phyloP scores from a whole-genome alignment of 768 basidiomycete genomes.

The Cantharellus cinnabarinus region DNA sequence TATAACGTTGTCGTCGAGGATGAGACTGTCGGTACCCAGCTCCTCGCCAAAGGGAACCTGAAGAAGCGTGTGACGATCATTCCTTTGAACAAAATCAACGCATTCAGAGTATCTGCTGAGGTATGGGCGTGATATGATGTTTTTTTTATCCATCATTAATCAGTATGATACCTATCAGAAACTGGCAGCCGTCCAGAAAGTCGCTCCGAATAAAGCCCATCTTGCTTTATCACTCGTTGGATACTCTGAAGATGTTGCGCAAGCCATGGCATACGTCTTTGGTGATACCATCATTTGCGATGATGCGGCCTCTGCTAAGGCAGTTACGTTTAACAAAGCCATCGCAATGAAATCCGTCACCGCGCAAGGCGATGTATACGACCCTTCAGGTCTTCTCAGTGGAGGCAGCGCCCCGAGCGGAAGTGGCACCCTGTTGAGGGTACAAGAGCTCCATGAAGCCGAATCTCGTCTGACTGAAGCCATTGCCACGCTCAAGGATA shows the following conservation, averaged over 20 bases:
- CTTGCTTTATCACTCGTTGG: slow-evolving; percentile 78
- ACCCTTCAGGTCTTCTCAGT: slow-evolving; percentile 82
- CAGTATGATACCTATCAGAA: slow-evolving; percentile 29
- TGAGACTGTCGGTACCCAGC: slow-evolving; percentile 68
- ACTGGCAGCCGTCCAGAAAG: slow-evolving; percentile 44
- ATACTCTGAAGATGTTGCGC: slow-evolving; percentile 58
- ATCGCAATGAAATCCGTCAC: slow-evolving; percentile 70
- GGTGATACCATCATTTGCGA: slow-evolving; percentile 82
- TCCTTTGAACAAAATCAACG: slow-evolving; percentile 78
- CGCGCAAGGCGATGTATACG: slow-evolving; percentile 86
- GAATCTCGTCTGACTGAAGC: slow-evolving; percentile 39
- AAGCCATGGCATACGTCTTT: slow-evolving; percentile 87
- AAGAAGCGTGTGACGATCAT: slow-evolving; percentile 85
- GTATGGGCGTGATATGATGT: slow-evolving; percentile 14
- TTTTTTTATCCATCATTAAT: neutral
- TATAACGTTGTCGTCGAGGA: slow-evolving; percentile 90
- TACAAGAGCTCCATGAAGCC: slow-evolving; percentile 58
- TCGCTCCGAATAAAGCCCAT: slow-evolving; percentile 65
- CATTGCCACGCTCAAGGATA: slow-evolving; percentile 23
- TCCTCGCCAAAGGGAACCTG: slow-evolving; percentile 57
- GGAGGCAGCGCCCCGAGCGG: slow-evolving; percentile 74
- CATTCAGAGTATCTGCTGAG: slow-evolving; percentile 33
- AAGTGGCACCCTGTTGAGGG: slow-evolving; percentile 54
- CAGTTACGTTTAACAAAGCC: slow-evolving; percentile 58
- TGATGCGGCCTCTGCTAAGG: slow-evolving; percentile 69